Evolutionary conservation across 768 basidiomycete species (phyloP).

Genomic region (Russula vinacea): DNA sequence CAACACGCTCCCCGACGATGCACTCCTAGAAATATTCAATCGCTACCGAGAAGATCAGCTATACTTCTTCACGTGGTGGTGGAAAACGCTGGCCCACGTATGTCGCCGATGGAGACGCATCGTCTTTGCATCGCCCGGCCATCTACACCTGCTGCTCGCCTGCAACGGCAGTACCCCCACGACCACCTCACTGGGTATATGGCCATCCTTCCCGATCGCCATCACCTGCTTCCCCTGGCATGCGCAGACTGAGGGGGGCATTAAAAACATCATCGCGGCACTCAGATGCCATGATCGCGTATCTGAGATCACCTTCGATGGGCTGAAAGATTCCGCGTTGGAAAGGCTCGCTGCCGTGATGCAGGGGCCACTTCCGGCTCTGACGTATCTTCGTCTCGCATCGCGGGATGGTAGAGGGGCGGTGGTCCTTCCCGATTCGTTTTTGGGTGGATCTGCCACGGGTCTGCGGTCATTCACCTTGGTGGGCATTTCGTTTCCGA

Average conservation of each 20-base stretch:
- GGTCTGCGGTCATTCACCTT: not conserved
- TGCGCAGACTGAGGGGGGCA: not conserved
- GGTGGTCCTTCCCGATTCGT: not conserved
- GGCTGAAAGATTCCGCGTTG: no score
- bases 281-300: not conserved
- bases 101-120: not conserved
- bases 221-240: not conserved
- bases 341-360: not conserved
- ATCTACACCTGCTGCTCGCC: not conserved
- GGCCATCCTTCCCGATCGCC: not conserved
- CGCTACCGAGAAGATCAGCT: not conserved
- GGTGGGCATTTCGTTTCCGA: not conserved
- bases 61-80: slow-evolving; percentile 1
- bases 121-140: not conserved
- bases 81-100: not conserved
- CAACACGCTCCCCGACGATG: not conserved
- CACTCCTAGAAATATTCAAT: not conserved
- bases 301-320: not conserved
- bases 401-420: not conserved
- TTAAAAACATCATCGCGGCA: not conserved
- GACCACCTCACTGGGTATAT: not conserved
- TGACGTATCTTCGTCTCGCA: not conserved
- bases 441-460: slow-evolving; percentile 4
- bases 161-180: not conserved
- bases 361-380: not conserved